A percentile compares a stretch with the other conserved stretches of the same genome.
Conservation (phyloP, 2,329 filamentous ascomycete genomes). For the Phaeosphaeria sp. region DNA sequence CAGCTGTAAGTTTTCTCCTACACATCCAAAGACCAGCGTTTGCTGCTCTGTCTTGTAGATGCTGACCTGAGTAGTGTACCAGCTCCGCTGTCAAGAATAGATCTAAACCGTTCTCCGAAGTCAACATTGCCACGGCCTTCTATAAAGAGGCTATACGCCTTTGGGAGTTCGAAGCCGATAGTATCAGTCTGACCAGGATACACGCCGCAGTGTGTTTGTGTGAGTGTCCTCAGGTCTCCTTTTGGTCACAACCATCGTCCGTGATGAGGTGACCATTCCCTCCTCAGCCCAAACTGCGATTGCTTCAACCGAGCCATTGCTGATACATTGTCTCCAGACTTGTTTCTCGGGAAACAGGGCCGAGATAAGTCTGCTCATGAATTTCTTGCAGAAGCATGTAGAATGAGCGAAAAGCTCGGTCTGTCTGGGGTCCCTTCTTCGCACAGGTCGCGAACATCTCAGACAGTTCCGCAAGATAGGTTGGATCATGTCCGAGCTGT, state of each 20-base stretch:
- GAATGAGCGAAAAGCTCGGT: constrained; percentile 28
- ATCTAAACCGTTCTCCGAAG: constrained; percentile 34
- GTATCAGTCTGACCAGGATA: constrained; percentile 30
- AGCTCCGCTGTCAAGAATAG: constrained; percentile 34
- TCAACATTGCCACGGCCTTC: constrained; percentile 31
- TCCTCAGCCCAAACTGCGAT: background rate
- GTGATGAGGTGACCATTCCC: background rate
- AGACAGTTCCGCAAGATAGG: constrained; percentile 18
- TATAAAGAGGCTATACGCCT: constrained; percentile 37
- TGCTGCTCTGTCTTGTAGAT: background rate
- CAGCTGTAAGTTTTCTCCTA: constrained; percentile 29
- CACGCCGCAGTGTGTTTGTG: constrained; percentile 38
- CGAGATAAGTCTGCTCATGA: constrained; percentile 38
- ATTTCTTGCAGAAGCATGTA: constrained; percentile 36
- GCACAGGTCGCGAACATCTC: constrained; percentile 11
- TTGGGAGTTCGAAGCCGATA: constrained; percentile 34
- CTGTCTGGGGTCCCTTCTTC: constrained; percentile 26
- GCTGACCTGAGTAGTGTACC: constrained; percentile 28
- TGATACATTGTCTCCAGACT: constrained; percentile 8
- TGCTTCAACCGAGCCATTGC: background rate
- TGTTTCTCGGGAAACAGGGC: constrained; percentile 40
- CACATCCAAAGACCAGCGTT: background rate
- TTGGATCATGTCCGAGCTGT: constrained; percentile 32
- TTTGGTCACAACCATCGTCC: background rate
- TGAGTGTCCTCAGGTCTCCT: constrained; percentile 5